Evolutionary conservation across 257 asterid genomes (phyloP).

Genomic region (Gentiana macrophylla): DNA sequence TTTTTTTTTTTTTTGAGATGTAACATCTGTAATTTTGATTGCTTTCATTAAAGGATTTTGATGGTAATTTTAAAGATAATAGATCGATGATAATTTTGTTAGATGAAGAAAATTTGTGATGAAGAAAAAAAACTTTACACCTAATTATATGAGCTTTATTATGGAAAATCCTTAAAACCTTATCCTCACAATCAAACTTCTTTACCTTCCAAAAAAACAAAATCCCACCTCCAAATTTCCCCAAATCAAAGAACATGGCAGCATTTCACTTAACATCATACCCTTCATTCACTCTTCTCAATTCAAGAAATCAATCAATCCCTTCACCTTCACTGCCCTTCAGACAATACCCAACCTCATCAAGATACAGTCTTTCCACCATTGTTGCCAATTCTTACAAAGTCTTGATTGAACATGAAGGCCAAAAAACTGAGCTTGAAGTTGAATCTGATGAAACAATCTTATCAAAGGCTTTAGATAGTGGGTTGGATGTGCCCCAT

Average conservation of each 20-base stretch:
- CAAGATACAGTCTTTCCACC: conserved; percentile 8
- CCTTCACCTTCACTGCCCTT: conserved; percentile 13
- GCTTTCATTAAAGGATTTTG: too few relatives aligned
- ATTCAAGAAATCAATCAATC: conserved; percentile 15
- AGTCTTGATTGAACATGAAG: conserved; percentile 58
- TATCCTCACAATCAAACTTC: conserved; percentile 7
- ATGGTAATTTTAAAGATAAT: too few relatives aligned
- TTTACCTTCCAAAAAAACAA: neutral
- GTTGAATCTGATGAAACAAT: conserved; percentile 83
- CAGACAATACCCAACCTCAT: conserved; percentile 1
- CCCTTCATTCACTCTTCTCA: conserved; percentile 19
- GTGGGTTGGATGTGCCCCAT: conserved; percentile 58
- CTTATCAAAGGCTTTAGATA: conserved; percentile 55
- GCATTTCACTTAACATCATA: conserved; percentile 21
- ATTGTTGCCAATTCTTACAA: conserved; percentile 31
- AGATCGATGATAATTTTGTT: too few relatives aligned
- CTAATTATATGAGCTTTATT: too few relatives aligned
- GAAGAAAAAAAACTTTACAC: too few relatives aligned
- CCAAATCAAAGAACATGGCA: conserved; percentile 20
- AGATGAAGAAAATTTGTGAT: too few relatives aligned
- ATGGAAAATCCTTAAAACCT: conserved; percentile 6
- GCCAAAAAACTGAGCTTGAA: conserved; percentile 43
- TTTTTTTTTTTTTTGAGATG: too few relatives aligned
- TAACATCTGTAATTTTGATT: too few relatives aligned
- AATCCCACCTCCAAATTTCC: neutral